phyloP scores from a whole-genome alignment of 495 filamentous ascomycete genomes.

The Hapsidospora chrysogenum region DNA sequence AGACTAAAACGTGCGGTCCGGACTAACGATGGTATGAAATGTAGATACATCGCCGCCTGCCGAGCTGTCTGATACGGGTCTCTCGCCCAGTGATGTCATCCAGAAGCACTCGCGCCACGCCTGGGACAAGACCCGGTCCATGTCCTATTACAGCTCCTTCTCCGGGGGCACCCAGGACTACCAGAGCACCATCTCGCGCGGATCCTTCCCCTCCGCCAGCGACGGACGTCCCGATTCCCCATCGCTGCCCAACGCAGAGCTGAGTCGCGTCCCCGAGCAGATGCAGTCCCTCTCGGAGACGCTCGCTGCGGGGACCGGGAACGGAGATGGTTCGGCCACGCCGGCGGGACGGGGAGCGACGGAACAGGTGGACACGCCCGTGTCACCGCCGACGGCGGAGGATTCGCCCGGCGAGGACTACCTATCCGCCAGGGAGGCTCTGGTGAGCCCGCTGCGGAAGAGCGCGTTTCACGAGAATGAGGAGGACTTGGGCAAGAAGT shows the following conservation, averaged over 20 bases:
- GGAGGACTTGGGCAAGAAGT: constrained; percentile 10
- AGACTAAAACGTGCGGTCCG: not conserved
- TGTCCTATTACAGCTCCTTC: constrained; percentile 15
- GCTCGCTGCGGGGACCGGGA: no score
- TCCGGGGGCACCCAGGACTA: constrained; percentile 20
- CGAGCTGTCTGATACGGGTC: constrained; percentile 19
- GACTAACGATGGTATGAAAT: no score
- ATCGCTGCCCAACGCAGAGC: constrained; percentile 2
- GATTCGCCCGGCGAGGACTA: constrained; percentile 10
- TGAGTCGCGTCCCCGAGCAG: no score
- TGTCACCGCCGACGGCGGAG: constrained; percentile 12
- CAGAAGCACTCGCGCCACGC: not conserved
- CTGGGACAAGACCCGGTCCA: constrained; percentile 6
- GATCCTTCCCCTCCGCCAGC: not conserved
- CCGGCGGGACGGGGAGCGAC: no score
- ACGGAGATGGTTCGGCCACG: no score
- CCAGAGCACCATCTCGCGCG: not conserved
- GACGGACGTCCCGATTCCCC: constrained; percentile 5
- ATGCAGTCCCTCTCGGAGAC: constrained; percentile 1
- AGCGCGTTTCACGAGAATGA: constrained; percentile 21
- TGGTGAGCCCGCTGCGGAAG: constrained; percentile 9
- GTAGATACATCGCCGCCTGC: constrained; percentile 14
- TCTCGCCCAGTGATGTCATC: constrained; percentile 8
- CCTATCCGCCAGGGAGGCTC: constrained; percentile 6
- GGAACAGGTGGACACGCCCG: constrained; percentile 2